Evolutionary conservation across 1,284 basidiomycete species (phyloP), one percentile per base, ranked within the genome.

Genomic region (Hemileia vastatrix): DNA sequence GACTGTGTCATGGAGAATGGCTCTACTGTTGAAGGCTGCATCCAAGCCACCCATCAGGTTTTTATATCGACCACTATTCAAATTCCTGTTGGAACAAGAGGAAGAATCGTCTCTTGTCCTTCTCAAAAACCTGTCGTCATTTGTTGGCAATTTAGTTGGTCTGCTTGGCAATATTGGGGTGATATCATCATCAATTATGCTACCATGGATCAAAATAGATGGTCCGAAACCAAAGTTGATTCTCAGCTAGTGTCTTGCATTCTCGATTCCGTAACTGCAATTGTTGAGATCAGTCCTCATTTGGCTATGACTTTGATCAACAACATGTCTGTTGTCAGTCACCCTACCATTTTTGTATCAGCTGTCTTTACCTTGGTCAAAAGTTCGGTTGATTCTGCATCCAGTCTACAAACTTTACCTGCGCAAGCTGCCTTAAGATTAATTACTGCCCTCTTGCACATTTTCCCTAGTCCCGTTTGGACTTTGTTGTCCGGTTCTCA

Each of bases 121-220:
- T 51, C 54, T 23, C 59, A 62, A 23, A 62, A 54, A 21, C 52
- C 59, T 9, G 52, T 55, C 9, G 52, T 62, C 24, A 51, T 62
- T 23, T 62, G 59, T 32, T 62, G 59, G 59, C 59, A 44, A 27
- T 62, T 48, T 45, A 54, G 52, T 36, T 62, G 59, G 59, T 62
- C 59, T 31, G 59, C 52, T 9, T 62, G 59, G 59, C 44, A 48
- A 24, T 62, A 62, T 55, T 62, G 59, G 59, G 59, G 59, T 27
- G 27, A 43, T 31, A 43, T 62, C 9, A 15, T 62, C 11, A 31
- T 62, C 15, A 23, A 54, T 23, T 62, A 49, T 50, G 51, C n/a
- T n/a, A n/a, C n/a, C n/a, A n/a, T n/a, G n/a, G n/a, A n/a, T n/a
- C n/a, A n/a, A n/a, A n/a, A n/a, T n/a, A n/a, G n/a, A n/a, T 62